Base-by-base conservation (phyloP, 352 stramenopile genomes). In the Phytophthora brassicae region DNA sequence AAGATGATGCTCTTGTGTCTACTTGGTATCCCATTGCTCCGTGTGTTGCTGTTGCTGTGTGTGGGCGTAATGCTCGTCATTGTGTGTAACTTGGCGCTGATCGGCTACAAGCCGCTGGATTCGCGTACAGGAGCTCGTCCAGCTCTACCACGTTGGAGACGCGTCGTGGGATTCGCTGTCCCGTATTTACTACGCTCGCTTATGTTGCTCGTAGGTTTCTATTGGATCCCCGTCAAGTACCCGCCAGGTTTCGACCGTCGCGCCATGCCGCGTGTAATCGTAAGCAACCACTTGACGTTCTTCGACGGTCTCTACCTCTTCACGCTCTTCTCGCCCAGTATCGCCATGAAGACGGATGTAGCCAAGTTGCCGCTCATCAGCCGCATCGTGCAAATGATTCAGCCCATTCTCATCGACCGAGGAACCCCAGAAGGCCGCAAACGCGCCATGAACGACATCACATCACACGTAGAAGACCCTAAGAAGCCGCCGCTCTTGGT, bases 281-380 rank as follows among this genome's bases (percentile, higher is more conserved):
- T 90, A 52, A 81, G 73, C 67, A 90, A 90, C 74, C 81, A 90
- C 64, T 66, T 88, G 48, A 70, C 72, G 16, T 90, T 90, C 60
- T 71, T 90, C 29, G 81, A 90, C 55, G 81, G 81, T 0, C 54
- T 84, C 17, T 90, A 83, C 74, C 68, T 86, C 33, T 76, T 78
- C 47, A 77, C 72, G 39, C 65, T 82, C 52, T 41, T 87, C 6
- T 65, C 62, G n/a, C 65, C 79, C 23, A 88, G 77, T 50, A 86
- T 91, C 60, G 81, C 81, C 36, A 88, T 91, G 75, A 88, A 88
- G 64, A 81, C 77, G 35, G 81, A 91, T 24, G 65, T 91, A 33
- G 77, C 53, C 14, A 64, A 74, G 33, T 66, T 86, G 39, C 81
- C 81, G 17, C 68, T 91, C 38, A 42, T 89, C 51, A 75, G 81